A percentile compares a stretch with the other conserved stretches of the same genome.
These are phyloP conservation scores for Hypoxylon sp. DNA, from an alignment of 2,329 filamentous ascomycete species.

Conservation along the genomic window DNA sequence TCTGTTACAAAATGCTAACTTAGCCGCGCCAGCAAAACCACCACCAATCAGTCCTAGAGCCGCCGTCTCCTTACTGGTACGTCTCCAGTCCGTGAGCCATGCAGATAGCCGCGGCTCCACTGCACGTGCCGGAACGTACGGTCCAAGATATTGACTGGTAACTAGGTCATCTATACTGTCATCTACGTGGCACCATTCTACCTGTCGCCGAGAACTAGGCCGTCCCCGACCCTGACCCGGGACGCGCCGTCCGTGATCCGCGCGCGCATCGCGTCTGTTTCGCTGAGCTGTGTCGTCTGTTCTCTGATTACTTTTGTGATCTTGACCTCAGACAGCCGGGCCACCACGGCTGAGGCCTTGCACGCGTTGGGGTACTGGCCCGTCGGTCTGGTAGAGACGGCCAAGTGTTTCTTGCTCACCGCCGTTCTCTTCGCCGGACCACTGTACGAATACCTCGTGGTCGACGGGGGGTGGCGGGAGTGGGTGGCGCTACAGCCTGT, in stretches of 20 bases:
- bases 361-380: constrained; percentile 87
- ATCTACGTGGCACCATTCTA: constrained; percentile 94
- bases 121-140: neutral
- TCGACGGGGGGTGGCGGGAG: constrained; percentile 76
- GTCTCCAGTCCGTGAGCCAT: constrained; percentile 28
- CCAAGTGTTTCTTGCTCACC: constrained; percentile 75
- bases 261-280: constrained; percentile 84
- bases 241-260: constrained; percentile 92
- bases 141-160: constrained; percentile 53
- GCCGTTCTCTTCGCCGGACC: constrained; percentile 84
- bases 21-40: constrained; percentile 49
- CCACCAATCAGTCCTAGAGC: constrained; percentile 56
- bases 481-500: constrained; percentile 70
- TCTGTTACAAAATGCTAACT: constrained; percentile 38
- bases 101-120: constrained; percentile 34
- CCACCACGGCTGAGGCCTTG: constrained; percentile 66
- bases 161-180: constrained; percentile 81
- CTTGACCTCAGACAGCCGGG: constrained; percentile 65
- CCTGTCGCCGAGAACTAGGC: constrained; percentile 80
- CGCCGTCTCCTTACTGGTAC: constrained; percentile 54
- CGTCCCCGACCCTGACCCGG: constrained; percentile 80
- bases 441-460: constrained; percentile 81
- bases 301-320: constrained; percentile 75
- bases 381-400: constrained; percentile 71
- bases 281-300: constrained; percentile 77